Evolutionary conservation across 2,329 filamentous ascomycete species (phyloP), one percentile per base, ranked within the genome.

Genomic region (Paraconiothyrium sp.): DNA sequence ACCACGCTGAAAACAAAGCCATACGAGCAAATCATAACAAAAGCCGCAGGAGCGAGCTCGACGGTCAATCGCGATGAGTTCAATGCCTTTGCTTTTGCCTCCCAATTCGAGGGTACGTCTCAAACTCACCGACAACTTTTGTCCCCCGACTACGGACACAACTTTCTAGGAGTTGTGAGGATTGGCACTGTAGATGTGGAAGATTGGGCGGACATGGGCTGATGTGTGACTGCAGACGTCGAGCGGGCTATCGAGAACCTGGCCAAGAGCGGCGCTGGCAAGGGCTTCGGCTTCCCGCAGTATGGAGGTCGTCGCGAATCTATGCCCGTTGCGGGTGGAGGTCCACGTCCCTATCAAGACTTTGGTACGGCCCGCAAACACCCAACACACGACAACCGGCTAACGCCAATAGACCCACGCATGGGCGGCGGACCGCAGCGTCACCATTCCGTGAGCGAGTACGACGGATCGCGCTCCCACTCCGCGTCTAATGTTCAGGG

Each of bases 211-310:
- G 49, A 44, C 43, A 30, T 50, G 14, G 50, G 61, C 69, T 75
- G 55, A 73, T 61, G 52, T 35, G 11, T 35, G 3, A 27, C 55
- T 58, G 57, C 76, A 97, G 95, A 99, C 88, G 93, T 99, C 73
- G 95, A 98, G 69, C 91, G 94, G 78, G 94, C 94, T 70, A 89
- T 94, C 75, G 95, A 98, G 76, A 98, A 98, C 80, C 87, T 99
- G 63, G 87, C 94, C 75, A 98, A 98, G 86, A 97, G 94, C 79
- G 94, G 94, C 75, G 57, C 54, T 27, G 61, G 61, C 27, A 98
- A 98, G 85, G 90, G 94, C 82, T 95, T 94, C 81, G 88, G 75
- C 30, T 68, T 72, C 67, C 72, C 61, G 68, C 69, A 70, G 66
- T 86, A 75, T 82, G 83, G 75, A 84, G 64, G 84, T 74, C 92